phyloP scores from a whole-genome alignment of 2,329 filamentous ascomycete species.

The Colletotrichum cereale region DNA sequence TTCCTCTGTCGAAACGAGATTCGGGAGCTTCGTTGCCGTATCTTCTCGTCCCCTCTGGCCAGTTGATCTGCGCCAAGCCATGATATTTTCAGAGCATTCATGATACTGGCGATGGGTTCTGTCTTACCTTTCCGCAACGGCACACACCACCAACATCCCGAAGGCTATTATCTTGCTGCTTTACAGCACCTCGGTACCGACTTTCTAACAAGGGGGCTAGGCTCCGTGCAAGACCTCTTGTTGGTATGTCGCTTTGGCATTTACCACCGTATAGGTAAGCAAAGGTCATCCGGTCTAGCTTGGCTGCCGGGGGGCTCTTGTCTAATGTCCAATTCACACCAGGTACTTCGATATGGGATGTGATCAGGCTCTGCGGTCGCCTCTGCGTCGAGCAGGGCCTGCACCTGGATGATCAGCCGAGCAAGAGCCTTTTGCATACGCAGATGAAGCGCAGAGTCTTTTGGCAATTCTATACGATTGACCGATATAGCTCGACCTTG shows the following conservation, averaged over 20 bases:
- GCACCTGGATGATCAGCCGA: constrained; percentile 42
- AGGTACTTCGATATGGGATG: constrained; percentile 56
- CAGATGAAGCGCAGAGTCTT: constrained; percentile 56
- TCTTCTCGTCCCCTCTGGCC: constrained; percentile 39
- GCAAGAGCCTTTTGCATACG: constrained; percentile 46
- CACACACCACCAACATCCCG: constrained; percentile 50
- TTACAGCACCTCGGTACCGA: constrained; percentile 48
- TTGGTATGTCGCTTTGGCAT: constrained; percentile 56
- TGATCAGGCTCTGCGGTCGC: constrained; percentile 54
- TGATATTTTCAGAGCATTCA: constrained; percentile 51
- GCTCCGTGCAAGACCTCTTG: constrained; percentile 55
- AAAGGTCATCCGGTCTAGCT: background rate
- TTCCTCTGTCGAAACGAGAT: constrained; percentile 46
- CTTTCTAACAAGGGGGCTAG: constrained; percentile 49
- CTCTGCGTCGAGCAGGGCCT: constrained; percentile 55
- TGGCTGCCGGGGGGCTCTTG: background rate
- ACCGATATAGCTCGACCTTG: constrained; percentile 57
- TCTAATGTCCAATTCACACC: background rate
- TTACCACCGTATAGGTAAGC: constrained; percentile 55
- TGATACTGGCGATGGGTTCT: constrained; percentile 53
- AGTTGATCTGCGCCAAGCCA: constrained; percentile 37
- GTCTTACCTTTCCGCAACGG: constrained; percentile 51
- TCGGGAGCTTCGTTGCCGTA: constrained; percentile 37
- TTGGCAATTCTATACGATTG: constrained; percentile 60
- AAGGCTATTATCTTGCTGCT: constrained; percentile 55